Conservation (phyloP, 495 filamentous ascomycete genomes). For the Jackrogersella minutella region DNA sequence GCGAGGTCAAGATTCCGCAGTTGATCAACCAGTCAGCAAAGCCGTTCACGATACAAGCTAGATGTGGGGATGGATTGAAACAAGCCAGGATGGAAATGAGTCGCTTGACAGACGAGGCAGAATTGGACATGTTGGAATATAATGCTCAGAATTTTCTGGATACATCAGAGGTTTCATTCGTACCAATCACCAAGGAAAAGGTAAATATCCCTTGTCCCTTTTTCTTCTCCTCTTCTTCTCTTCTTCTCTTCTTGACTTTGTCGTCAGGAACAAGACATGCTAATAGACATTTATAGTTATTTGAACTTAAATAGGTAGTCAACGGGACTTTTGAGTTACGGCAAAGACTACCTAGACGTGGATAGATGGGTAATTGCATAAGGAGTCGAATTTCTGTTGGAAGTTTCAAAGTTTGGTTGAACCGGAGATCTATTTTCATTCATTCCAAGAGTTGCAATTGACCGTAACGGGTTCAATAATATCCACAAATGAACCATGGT, state of each 20-base stretch:
- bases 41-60: slow-evolving; percentile 17
- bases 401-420: no score
- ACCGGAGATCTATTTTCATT: no score
- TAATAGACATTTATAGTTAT: background rate
- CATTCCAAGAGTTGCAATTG: no score
- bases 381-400: no score
- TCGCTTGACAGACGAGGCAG: slow-evolving; percentile 16
- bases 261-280: background rate
- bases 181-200: slow-evolving; percentile 4
- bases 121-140: slow-evolving; percentile 6
- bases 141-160: slow-evolving; percentile 4
- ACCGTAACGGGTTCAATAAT: no score
- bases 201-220: background rate
- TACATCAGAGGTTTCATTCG: slow-evolving; percentile 28
- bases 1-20: slow-evolving; percentile 25
- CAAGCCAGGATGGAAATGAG: slow-evolving; percentile 23
- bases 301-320: slow-evolving; percentile 8
- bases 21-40: slow-evolving; percentile 17
- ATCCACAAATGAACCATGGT: background rate
- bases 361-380: no score
- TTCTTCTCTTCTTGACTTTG: background rate
- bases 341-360: background rate
- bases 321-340: background rate
- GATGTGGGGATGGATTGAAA: slow-evolving; percentile 1
- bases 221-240: background rate